Percentiles rank a stretch among this genome's conserved stretches.
Evolutionary conservation across 2,329 filamentous ascomycete genomes (phyloP).

Genomic region (Fusarium albosuccineum): DNA sequence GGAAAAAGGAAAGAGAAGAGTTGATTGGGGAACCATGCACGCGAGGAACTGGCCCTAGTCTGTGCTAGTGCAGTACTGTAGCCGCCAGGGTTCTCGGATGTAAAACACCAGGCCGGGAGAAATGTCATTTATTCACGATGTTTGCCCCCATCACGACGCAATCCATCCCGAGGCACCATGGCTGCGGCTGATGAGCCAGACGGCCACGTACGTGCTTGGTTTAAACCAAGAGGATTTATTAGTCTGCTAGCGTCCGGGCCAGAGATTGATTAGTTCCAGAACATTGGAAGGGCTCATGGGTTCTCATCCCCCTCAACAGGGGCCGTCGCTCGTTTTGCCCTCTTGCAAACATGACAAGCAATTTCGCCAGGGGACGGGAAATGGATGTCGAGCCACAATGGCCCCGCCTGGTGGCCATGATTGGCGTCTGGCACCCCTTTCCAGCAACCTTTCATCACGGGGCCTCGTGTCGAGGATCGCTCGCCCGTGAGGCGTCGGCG

Average conservation of each 20-base stretch:
- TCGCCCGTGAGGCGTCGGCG: conserved; percentile 25
- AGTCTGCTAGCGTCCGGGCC: background rate
- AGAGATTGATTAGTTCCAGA: conserved; percentile 10
- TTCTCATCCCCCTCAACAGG: conserved; percentile 9
- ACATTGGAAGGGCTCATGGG: background rate
- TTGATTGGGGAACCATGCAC: background rate
- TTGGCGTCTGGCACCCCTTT: conserved; percentile 42
- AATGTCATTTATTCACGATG: background rate
- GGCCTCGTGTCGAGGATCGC: conserved; percentile 46
- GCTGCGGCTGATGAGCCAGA: background rate
- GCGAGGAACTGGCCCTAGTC: background rate
- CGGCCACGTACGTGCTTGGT: background rate
- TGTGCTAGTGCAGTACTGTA: conserved; percentile 11
- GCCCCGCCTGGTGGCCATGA: conserved; percentile 35
- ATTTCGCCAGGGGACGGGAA: conserved; percentile 43
- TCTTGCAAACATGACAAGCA: conserved; percentile 33
- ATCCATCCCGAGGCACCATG: background rate
- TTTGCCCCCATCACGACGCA: background rate
- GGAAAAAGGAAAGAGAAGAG: background rate
- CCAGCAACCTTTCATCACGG: conserved; percentile 34
- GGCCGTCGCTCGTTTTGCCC: conserved; percentile 10
- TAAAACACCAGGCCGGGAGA: background rate
- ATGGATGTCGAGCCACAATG: conserved; percentile 45
- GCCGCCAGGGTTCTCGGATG: conserved; percentile 6
- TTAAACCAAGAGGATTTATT: background rate